Conservation (phyloP, 2,329 filamentous ascomycete species). For the Blastomyces parvus region DNA sequence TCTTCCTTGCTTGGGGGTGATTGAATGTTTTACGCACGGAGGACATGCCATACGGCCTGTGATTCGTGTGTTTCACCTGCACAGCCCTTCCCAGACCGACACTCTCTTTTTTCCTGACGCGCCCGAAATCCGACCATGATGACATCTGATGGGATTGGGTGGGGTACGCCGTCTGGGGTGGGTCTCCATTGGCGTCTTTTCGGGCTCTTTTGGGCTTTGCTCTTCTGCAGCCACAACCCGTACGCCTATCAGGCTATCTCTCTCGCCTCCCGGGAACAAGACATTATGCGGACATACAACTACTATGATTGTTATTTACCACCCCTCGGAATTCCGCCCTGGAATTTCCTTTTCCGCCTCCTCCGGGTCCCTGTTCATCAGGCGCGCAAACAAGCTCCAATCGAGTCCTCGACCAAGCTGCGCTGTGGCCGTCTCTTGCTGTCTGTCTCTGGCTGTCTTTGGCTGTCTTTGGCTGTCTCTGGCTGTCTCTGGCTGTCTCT, state of each 20-base stretch:
- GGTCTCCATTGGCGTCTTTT: not conserved
- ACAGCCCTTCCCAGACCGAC: not conserved
- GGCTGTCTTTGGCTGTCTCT: not conserved
- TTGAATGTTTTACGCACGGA: not conserved
- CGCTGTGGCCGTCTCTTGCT: not conserved
- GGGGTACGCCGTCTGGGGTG: not conserved
- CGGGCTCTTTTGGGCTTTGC: not conserved
- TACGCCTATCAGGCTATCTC: not conserved
- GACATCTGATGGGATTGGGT: not conserved
- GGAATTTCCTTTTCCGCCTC: not conserved
- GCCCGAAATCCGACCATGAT: not conserved
- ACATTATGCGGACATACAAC: too few relatives aligned
- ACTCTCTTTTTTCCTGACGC: not conserved
- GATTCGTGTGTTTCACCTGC: constrained; percentile 6
- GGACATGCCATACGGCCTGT: not conserved
- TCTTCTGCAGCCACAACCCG: not conserved
- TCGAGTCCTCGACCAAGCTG: not conserved
- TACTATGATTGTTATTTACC: not conserved
- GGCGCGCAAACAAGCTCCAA: not conserved
- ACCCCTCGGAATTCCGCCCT: not conserved
- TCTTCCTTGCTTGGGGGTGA: not conserved
- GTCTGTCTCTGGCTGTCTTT: not conserved
- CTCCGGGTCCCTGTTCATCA: not conserved
- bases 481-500: too few relatives aligned
- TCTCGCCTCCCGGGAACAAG: not conserved